Evolutionary conservation across 176 grass and related monocot genomes (phyloP).

Genomic region (bread wheat (Triticum aestivum)): IWGSC_CS_RefSeq_v2.1 NC_057800.1:60676833-60677332

Average conservation of each 20-base stretch:
- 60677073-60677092: neutral
- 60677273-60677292: neutral
- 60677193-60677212: constrained; percentile 3
- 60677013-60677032: neutral
- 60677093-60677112: constrained; percentile 12
- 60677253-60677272: constrained; percentile 7
- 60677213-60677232: neutral
- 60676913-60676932: neutral
- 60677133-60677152: neutral
- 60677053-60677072: neutral
- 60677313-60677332: neutral
- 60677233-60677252: neutral
- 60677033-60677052: neutral
- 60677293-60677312: neutral
- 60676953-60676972: neutral
- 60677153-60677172: constrained; percentile 36
- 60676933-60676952: neutral
- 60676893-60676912: constrained; percentile 47
- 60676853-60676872: neutral
- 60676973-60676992: neutral
- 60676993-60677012: constrained; percentile 29
- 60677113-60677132: constrained; percentile 26
- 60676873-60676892: neutral
- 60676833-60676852: neutral
- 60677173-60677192: neutral